Percentiles rank a stretch among this genome's conserved stretches.
Conservation (phyloP, 2,329 filamentous ascomycete species). For the Penicillium freii region DNA sequence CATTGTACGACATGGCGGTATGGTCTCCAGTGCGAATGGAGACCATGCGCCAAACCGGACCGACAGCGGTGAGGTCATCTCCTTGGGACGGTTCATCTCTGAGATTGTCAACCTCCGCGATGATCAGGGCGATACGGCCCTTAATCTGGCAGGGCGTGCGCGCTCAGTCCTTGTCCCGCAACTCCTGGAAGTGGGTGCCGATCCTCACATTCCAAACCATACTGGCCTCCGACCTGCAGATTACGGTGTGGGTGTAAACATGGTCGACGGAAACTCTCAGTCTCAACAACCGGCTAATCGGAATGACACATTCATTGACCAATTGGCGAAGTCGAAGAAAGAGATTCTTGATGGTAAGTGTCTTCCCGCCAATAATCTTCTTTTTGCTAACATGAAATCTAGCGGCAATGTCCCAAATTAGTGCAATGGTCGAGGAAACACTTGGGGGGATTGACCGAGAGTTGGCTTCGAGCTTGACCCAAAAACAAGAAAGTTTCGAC, state of each 20-base stretch:
- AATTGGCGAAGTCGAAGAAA: conserved; percentile 47
- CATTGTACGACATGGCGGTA: conserved; percentile 80
- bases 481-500: conserved; percentile 82
- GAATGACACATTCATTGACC: conserved; percentile 44
- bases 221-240: conserved; percentile 87
- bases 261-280: conserved; percentile 49
- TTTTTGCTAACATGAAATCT: conserved; percentile 35
- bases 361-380: not conserved
- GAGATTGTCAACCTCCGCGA: conserved; percentile 97
- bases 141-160: conserved; percentile 90
- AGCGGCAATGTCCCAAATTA: conserved; percentile 42
- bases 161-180: conserved; percentile 98
- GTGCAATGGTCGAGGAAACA: conserved; percentile 73
- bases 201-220: conserved; percentile 86
- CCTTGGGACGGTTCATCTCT: conserved; percentile 87
- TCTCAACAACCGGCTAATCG: conserved; percentile 47
- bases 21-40: conserved; percentile 44
- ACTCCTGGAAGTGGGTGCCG: conserved; percentile 88
- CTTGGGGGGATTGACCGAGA: conserved; percentile 74
- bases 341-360: conserved; percentile 46
- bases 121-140: conserved; percentile 87
- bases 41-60: conserved; percentile 28
- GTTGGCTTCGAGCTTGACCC: conserved; percentile 75
- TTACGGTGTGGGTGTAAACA: conserved; percentile 81
- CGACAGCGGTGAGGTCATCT: conserved; percentile 64